phyloP scores from a whole-genome alignment of 257 asterid genomes.

The Ajuga chamaepitys region DNA sequence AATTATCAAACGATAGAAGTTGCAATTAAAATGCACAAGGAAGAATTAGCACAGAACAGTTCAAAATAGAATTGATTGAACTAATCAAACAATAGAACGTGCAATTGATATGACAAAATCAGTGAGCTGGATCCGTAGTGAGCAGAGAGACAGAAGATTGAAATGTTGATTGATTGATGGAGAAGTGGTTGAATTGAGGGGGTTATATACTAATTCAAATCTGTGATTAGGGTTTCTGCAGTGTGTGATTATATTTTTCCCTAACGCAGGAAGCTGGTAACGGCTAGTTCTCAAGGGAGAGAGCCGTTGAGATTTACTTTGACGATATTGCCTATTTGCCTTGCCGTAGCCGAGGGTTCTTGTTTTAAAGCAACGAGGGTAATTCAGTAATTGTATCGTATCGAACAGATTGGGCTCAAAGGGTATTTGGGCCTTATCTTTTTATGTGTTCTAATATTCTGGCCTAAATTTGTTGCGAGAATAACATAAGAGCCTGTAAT shows the following conservation, averaged over 20 bases:
- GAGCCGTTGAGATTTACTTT: conserved; percentile 33
- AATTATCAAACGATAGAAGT: conserved; percentile 1
- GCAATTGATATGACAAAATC: neutral
- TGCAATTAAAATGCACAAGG: neutral
- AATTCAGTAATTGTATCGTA: neutral
- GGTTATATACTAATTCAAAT: conserved; percentile 9
- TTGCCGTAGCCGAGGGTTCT: neutral
- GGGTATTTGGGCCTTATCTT: too few species aligned
- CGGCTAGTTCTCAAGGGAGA: conserved; percentile 30
- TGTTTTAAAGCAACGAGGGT: neutral
- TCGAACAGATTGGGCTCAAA: neutral
- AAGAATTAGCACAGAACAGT: conserved; percentile 2
- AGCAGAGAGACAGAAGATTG: conserved; percentile 13
- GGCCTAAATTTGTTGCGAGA: too few species aligned
- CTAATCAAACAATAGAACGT: neutral
- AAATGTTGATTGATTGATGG: conserved; percentile 4
- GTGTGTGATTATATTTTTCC: neutral
- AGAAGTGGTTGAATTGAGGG: conserved; percentile 8
- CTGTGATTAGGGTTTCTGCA: conserved; percentile 19
- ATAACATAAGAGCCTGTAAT: too few species aligned
- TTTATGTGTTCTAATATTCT: too few species aligned
- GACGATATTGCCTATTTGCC: conserved; percentile 38
- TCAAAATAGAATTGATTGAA: neutral
- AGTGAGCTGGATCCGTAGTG: neutral
- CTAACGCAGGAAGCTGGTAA: neutral